Evolutionary conservation across 352 stramenopile species (phyloP).

Genomic region (Phytopythium litorale): DNA sequence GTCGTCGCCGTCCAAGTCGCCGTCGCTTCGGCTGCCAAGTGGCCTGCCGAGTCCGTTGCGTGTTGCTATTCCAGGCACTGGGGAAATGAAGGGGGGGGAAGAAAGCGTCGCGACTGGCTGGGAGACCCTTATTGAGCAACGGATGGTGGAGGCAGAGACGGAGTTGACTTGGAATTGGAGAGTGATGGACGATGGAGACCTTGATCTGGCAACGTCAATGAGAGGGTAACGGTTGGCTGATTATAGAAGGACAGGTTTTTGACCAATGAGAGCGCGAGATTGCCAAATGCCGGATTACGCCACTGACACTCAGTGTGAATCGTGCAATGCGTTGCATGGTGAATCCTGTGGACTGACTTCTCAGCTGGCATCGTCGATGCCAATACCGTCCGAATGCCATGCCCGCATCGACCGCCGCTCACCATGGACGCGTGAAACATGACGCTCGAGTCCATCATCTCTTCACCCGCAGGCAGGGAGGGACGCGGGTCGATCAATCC

Average conservation of each 20-base stretch:
- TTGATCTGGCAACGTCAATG: background rate
- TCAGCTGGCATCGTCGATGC: no score
- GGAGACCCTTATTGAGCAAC: background rate
- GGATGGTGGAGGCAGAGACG: background rate
- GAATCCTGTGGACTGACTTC: no score
- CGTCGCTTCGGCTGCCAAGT: background rate
- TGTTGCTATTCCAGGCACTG: background rate
- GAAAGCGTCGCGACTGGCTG: background rate
- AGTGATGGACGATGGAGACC: background rate
- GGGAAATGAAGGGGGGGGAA: background rate
- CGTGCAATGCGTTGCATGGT: background rate
- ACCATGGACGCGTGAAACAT: background rate
- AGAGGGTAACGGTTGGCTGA: background rate
- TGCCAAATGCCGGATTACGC: background rate
- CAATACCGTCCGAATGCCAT: no score
- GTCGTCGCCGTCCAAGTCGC: background rate
- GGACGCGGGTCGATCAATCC: no score
- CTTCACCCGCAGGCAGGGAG: no score
- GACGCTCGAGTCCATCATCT: background rate
- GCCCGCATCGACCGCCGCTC: no score
- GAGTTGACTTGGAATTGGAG: background rate
- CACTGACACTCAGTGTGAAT: background rate
- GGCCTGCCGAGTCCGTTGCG: no score
- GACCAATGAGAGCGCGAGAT: background rate
- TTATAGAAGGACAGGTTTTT: constrained; percentile 1